Base-by-base conservation (phyloP, 1,284 basidiomycete genomes). In the Cryptococcus maquisensis region DNA sequence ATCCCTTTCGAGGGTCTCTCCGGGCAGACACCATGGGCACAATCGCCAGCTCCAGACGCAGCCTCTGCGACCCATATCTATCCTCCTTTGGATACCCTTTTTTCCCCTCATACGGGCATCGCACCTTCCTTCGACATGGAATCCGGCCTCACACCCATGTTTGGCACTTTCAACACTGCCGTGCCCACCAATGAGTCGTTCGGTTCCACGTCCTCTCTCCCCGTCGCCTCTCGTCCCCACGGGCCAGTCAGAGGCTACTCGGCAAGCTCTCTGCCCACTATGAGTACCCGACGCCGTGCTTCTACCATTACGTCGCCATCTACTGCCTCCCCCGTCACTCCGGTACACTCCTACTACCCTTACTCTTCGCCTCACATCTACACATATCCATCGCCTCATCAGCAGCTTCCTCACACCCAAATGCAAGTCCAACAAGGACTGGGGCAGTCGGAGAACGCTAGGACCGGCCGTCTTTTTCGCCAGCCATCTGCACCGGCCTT, bases 121-220 rank as follows among this genome's bases (percentile, higher is more conserved):
- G 3, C 28, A 8, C 7, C 28, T 10, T 32, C 51, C 43, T 18
- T 35, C 41, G 15, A 16, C 54, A 18, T 51, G 46, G 13, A 42
- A 47, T 48, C 51, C 18, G 57, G 57, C 5, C 35, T 56, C 5
- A 50, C 57, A 23, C 57, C 57, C 1, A 56, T 59, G 57, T 59
- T 59, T 23, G 28, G 51, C n/a, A 36, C 39, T 6, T 59, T 59
- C 26, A 42, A 21, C 38, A 52, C 56, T 32, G 37, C 51, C 20
- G 46, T 44, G 28, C 45, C 49, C 15, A 51, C 44, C 20, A 42
- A 41, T 32, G 48, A 54, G 16, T 18, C 20, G 10, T 36, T 21
- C 16, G 23, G 18, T 39, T 15, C 46, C 24, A 13, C 20, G 16
- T n/a, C n/a, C n/a, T n/a, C 20, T 12, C 37, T 16, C 13, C 13